Evolutionary conservation across 176 grass and related monocot genomes (phyloP).

Genomic region (Areca catechu): DNA sequence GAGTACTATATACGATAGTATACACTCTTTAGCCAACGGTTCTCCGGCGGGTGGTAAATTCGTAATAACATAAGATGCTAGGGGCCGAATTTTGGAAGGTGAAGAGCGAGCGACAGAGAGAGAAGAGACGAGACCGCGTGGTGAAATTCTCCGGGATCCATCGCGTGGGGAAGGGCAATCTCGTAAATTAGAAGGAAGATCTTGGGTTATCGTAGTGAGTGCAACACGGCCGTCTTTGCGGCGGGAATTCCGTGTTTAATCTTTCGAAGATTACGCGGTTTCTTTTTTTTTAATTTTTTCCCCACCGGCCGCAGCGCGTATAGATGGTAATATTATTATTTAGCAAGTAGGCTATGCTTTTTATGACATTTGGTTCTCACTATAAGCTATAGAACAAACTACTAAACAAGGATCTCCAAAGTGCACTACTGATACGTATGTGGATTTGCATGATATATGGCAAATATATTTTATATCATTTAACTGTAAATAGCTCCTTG

Average conservation of each 20-base stretch:
- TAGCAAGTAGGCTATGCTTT: no score
- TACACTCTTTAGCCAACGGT: not conserved
- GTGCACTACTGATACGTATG: no score
- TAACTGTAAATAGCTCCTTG: no score
- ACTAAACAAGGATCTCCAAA: no score
- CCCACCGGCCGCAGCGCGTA: no score
- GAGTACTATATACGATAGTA: not conserved
- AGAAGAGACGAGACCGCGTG: not conserved
- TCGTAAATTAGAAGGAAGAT: not conserved
- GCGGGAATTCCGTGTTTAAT: constrained; percentile 5
- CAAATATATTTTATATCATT: no score
- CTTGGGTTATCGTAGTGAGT: not conserved
- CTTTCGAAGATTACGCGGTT: constrained; percentile 3
- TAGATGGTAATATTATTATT: no score
- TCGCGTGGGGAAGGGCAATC: not conserved
- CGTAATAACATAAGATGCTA: not conserved
- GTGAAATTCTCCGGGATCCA: not conserved
- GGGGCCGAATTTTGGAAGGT: not conserved
- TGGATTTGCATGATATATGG: no score
- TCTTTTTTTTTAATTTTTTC: not conserved
- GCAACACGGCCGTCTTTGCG: constrained; percentile 1
- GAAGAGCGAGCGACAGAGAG: not conserved
- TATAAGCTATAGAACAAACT: no score
- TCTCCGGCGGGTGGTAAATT: not conserved
- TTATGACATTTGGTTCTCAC: no score